A percentile compares a stretch with the other conserved stretches of the same genome.
Evolutionary conservation across 108 stramenopile genomes (phyloP).

Genomic region (Pseudonitzschia multiseries): DNA sequence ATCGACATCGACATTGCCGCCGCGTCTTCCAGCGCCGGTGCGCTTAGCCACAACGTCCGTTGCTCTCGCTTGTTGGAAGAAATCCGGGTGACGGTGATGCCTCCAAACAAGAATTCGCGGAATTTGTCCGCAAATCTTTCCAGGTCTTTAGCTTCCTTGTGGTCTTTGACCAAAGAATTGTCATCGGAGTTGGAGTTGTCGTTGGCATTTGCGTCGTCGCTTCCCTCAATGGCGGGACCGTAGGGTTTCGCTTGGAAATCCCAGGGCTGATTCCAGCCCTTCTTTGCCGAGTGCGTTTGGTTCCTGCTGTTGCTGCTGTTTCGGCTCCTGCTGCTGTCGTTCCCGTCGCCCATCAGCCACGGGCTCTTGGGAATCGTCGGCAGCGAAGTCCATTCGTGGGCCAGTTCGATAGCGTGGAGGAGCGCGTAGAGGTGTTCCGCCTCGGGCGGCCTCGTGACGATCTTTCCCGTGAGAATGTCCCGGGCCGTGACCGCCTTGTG

Average conservation of each 20-base stretch:
- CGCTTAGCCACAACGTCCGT: conserved; percentile 80
- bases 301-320: neutral
- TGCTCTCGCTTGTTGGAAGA: conserved; percentile 55
- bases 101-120: conserved; percentile 81
- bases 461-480: conserved; percentile 75
- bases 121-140: conserved; percentile 66
- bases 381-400: conserved; percentile 70
- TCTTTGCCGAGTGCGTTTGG: conserved; percentile 1
- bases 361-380: conserved; percentile 32
- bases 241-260: conserved; percentile 10
- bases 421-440: conserved; percentile 79
- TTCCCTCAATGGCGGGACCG: too few species aligned
- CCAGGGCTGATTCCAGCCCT: conserved; percentile 47
- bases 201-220: neutral
- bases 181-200: neutral
- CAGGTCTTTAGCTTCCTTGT: neutral
- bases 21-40: conserved; percentile 33
- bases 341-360: conserved; percentile 16
- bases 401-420: conserved; percentile 71
- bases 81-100: conserved; percentile 69
- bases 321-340: neutral
- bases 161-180: neutral
- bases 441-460: conserved; percentile 66
- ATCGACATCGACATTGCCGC: too few species aligned
- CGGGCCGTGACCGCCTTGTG: conserved; percentile 54